Evolutionary conservation across 441 rosid genomes (phyloP), one percentile per base, ranked within the genome.

Genomic region (Jatropha podagrica): DNA sequence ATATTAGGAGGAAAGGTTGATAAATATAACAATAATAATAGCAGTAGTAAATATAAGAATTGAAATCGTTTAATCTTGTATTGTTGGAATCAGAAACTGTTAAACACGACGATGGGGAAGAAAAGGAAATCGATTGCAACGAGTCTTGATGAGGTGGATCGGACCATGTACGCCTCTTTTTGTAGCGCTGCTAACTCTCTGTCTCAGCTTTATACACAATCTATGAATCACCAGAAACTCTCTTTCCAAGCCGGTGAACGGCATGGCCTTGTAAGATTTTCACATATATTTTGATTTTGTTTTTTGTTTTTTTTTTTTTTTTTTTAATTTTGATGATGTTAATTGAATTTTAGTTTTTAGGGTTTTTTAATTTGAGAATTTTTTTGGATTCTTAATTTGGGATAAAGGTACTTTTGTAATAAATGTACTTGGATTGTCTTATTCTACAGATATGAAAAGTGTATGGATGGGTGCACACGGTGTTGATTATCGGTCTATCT

Each of bases 101-200:
- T 41, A 18, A 1, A 2, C 11, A 52, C 18, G 52, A 64, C 56
- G 75, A 89, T 94, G 95, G 95, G 88, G 77, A 94, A 94, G 92
- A 92, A 94, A 90, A 86, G 98, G 78, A 94, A 94, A 80, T 91
- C 98, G 1, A 85, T 85, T 52, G 93, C 91, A 7, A 84, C 91
- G 37, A 88, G 92, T 84, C 93, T 94, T 13, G 97, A 94, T 74
- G 98, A 92, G 88, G 97, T 92, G 86, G 98, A 94, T 91, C 97
- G 97, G 80, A 92, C 86, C 81, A 89, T 92, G 88, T 90, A 92
- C 77, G 85, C 95, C 9, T 89, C 98, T 0, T 94, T 94, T 77
- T 89, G 93, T 75, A 88, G 90, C 86, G 92, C 92, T 40, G 95
- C 98, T 1, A 94, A 91, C 74, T 91, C 97, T 11, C 85, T 94